Percentiles rank a stretch among this genome's conserved stretches.
Conservation (phyloP, 495 filamentous ascomycete genomes). For the Hypoxylon cercidicola region DNA sequence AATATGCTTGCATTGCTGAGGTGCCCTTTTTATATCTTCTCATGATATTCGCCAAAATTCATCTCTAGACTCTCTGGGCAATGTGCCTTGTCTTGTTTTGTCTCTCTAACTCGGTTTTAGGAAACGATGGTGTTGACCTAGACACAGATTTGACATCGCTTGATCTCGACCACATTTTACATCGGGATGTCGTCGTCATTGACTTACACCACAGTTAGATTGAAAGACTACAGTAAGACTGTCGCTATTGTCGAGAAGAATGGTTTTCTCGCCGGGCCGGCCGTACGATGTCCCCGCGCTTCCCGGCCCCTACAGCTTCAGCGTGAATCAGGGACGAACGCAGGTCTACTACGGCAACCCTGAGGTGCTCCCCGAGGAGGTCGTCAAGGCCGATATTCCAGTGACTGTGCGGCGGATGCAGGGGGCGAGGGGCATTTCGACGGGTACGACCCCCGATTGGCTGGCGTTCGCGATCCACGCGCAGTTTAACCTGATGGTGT, state of each 20-base stretch:
- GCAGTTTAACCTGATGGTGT: conserved; percentile 17
- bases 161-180: too few relatives aligned
- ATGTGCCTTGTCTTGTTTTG: too few relatives aligned
- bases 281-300: conserved; percentile 1
- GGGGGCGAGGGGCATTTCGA: background rate
- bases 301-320: background rate
- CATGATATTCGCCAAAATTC: too few relatives aligned
- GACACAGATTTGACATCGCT: too few relatives aligned
- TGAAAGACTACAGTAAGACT: conserved; percentile 51
- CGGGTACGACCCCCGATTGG: conserved; percentile 10
- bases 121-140: too few relatives aligned
- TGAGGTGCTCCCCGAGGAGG: background rate
- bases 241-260: conserved; percentile 60
- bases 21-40: too few relatives aligned
- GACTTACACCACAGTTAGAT: conserved; percentile 56
- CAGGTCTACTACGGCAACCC: conserved; percentile 12
- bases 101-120: too few relatives aligned
- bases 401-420: background rate
- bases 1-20: too few relatives aligned
- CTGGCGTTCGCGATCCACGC: conserved; percentile 7
- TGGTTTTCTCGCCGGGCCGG: conserved; percentile 31
- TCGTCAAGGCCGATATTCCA: conserved; percentile 1
- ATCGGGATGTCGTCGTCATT: conserved; percentile 48
- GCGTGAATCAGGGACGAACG: background rate
- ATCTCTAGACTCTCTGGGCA: too few relatives aligned